These are phyloP conservation scores for Diaporthe capsici DNA, from an alignment of 2,329 filamentous ascomycete genomes.

Conservation along the genomic window DNA sequence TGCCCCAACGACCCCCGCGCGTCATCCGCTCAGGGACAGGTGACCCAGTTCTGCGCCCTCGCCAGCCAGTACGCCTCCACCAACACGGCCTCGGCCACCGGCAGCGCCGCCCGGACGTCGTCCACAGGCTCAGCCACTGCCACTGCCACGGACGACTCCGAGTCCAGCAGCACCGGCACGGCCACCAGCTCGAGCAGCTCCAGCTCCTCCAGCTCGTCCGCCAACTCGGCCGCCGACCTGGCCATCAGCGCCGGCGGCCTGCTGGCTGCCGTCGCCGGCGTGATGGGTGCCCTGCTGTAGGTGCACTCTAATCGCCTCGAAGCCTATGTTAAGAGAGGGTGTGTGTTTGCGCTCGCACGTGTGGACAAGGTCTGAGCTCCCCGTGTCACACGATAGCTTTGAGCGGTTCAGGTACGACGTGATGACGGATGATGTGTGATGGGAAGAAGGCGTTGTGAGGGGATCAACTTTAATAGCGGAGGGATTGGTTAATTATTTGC, in stretches of 20 bases:
- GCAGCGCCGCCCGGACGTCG: constrained; percentile 43
- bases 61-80: constrained; percentile 56
- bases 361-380: neutral
- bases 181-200: constrained; percentile 22
- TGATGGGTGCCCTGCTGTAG: constrained; percentile 51
- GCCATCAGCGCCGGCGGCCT: constrained; percentile 49
- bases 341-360: too few relatives aligned
- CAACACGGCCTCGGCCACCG: constrained; percentile 44
- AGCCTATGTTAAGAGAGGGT: neutral
- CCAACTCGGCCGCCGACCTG: constrained; percentile 36
- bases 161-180: constrained; percentile 37
- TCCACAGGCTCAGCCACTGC: constrained; percentile 42
- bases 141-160: constrained; percentile 11
- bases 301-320: neutral
- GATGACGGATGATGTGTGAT: constrained; percentile 3
- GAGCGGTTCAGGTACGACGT: constrained; percentile 1
- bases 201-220: constrained; percentile 30
- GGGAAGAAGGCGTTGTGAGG: neutral
- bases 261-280: constrained; percentile 50
- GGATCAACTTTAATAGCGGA: constrained; percentile 17
- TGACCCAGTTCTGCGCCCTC: constrained; percentile 61
- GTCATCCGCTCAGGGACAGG: constrained; percentile 53
- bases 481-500: constrained; percentile 15
- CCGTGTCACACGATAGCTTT: neutral
- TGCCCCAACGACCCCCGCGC: constrained; percentile 64